A percentile compares a stretch with the other conserved stretches of the same genome.
Evolutionary conservation across 306 rosid genomes (phyloP).

Genomic region (Cicer cuneatum): DNA sequence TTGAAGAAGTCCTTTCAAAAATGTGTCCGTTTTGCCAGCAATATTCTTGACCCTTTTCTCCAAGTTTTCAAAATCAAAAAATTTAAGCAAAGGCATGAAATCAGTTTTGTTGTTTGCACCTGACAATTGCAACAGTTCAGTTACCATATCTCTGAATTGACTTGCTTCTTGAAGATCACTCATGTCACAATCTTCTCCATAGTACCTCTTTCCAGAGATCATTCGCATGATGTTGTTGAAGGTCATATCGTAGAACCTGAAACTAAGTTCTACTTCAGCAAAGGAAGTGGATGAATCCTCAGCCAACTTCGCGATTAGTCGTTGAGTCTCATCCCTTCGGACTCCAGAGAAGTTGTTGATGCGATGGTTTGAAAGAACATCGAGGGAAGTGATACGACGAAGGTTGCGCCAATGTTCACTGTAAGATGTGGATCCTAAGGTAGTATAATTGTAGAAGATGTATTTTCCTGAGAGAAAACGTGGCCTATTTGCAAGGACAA

Average conservation of each 20-base stretch:
- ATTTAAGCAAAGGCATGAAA: conserved; percentile 47
- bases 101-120: conserved; percentile 52
- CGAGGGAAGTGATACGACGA: conserved; percentile 4
- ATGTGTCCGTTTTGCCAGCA: conserved; percentile 28
- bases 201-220: conserved; percentile 22
- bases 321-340: conserved; percentile 38
- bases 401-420: conserved; percentile 10
- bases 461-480: conserved; percentile 47
- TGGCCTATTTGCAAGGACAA: conserved; percentile 59
- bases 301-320: conserved; percentile 35
- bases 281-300: conserved; percentile 3
- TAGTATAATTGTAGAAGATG: conserved; percentile 58
- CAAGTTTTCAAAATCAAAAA: conserved; percentile 40
- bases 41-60: conserved; percentile 1
- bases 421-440: conserved; percentile 13
- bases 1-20: conserved; percentile 47
- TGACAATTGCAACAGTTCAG: neutral
- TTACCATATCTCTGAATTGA: conserved; percentile 43
- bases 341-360: neutral
- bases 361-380: neutral
- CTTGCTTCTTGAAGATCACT: conserved; percentile 50
- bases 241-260: neutral
- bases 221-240: conserved; percentile 13
- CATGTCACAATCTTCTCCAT: conserved; percentile 44
- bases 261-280: conserved; percentile 39